Conservation (phyloP, 1,284 basidiomycete genomes). For the Thelephora terrestris region DNA sequence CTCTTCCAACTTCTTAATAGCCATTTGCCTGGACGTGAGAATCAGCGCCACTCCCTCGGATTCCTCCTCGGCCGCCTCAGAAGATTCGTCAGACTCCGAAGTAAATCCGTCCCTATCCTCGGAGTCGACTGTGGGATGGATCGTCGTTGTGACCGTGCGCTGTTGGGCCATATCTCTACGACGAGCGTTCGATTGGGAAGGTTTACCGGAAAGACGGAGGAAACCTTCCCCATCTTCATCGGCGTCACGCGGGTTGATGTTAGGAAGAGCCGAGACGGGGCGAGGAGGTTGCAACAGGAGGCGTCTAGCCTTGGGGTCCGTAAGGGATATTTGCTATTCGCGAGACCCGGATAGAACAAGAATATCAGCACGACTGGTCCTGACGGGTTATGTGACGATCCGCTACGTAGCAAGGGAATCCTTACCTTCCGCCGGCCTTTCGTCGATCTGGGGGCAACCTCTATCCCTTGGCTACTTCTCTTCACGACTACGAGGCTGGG, state of each 20-base stretch:
- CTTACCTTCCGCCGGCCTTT: slow-evolving; percentile 40
- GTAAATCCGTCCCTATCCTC: slow-evolving; percentile 17
- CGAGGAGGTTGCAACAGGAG: slow-evolving; percentile 41
- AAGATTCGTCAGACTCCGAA: slow-evolving; percentile 35
- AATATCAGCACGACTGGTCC: neutral
- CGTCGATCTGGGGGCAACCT: slow-evolving; percentile 32
- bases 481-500: slow-evolving; percentile 35
- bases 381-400: neutral
- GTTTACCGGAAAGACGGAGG: slow-evolving; percentile 38
- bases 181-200: slow-evolving; percentile 18
- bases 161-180: slow-evolving; percentile 37
- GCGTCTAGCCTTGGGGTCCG: slow-evolving; percentile 42
- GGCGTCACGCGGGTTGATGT: slow-evolving; percentile 33
- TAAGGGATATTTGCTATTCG: slow-evolving; percentile 40
- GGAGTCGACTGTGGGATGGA: too few relatives aligned
- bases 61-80: slow-evolving; percentile 21
- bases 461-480: slow-evolving; percentile 45
- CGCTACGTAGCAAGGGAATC: neutral
- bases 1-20: slow-evolving; percentile 49
- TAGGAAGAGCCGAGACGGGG: slow-evolving; percentile 31
- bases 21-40: slow-evolving; percentile 42
- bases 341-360: neutral
- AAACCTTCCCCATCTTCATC: slow-evolving; percentile 53
- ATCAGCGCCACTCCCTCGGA: slow-evolving; percentile 26
- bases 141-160: too few relatives aligned